Percentiles rank a stretch among this genome's conserved stretches.
Evolutionary conservation across 2,329 filamentous ascomycete genomes (phyloP).

Genomic region (Eutypella sp.): DNA sequence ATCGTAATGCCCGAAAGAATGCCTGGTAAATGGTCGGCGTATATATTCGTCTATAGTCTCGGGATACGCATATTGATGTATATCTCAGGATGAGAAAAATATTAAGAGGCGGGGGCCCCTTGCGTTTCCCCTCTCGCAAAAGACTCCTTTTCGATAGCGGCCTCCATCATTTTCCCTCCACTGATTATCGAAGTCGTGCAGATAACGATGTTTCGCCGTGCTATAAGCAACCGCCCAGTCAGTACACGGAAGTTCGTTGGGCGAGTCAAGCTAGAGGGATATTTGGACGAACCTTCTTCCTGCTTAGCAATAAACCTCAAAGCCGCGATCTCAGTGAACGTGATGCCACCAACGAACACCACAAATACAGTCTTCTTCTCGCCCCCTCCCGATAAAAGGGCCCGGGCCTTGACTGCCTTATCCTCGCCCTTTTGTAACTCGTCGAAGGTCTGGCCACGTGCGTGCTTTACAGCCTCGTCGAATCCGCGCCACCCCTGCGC

Average conservation of each 20-base stretch:
- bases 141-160: constrained; percentile 68
- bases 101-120: constrained; percentile 8
- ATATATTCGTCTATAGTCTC: too few relatives aligned
- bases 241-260: constrained; percentile 2
- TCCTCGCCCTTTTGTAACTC: constrained; percentile 89
- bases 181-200: constrained; percentile 89
- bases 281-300: constrained; percentile 57
- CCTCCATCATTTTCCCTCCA: constrained; percentile 83
- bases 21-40: too few relatives aligned
- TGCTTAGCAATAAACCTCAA: constrained; percentile 83
- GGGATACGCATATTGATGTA: too few relatives aligned
- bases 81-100: too few relatives aligned
- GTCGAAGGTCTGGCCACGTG: constrained; percentile 84
- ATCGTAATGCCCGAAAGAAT: too few relatives aligned
- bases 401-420: constrained; percentile 81
- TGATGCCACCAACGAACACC: constrained; percentile 97
- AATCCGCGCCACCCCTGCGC: constrained; percentile 88
- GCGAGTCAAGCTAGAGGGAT: constrained; percentile 2
- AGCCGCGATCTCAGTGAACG: constrained; percentile 92
- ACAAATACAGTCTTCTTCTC: constrained; percentile 84
- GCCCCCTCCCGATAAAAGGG: constrained; percentile 70
- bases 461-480: constrained; percentile 84
- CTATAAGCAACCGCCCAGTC: constrained; percentile 32
- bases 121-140: constrained; percentile 44
- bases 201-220: constrained; percentile 78